Evolutionary conservation across 768 basidiomycete genomes (phyloP).

Genomic region (Jaapia argillacea): DNA sequence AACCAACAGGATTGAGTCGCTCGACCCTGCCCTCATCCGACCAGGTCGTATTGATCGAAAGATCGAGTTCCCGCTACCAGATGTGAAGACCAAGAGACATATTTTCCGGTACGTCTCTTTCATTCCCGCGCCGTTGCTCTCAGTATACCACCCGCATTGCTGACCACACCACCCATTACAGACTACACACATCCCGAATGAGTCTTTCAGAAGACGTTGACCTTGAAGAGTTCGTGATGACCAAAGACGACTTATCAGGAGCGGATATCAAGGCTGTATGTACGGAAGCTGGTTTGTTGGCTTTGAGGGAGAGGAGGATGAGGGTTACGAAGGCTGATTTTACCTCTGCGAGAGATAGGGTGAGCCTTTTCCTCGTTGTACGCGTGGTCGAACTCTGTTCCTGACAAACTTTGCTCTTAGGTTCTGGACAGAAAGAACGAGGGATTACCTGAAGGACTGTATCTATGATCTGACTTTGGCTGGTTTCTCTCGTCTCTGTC

Average conservation of each 20-base stretch:
- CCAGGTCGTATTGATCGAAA: slow-evolving; percentile 98
- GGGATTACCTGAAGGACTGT: slow-evolving; percentile 85
- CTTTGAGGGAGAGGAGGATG: slow-evolving; percentile 91
- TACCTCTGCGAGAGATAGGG: slow-evolving; percentile 88
- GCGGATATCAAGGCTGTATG: slow-evolving; percentile 99
- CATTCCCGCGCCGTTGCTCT: background rate
- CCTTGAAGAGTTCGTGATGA: slow-evolving; percentile 90
- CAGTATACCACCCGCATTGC: slow-evolving; percentile 7
- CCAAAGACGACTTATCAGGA: slow-evolving; percentile 92
- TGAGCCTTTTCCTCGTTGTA: slow-evolving; percentile 18
- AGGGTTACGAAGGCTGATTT: slow-evolving; percentile 89
- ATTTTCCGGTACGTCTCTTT: slow-evolving; percentile 70
- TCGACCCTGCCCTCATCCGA: slow-evolving; percentile 96
- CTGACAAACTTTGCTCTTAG: slow-evolving; percentile 23
- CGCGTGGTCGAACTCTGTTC: slow-evolving; percentile 2
- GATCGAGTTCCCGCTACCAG: slow-evolving; percentile 96
- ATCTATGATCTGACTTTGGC: slow-evolving; percentile 53
- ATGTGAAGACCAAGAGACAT: slow-evolving; percentile 97
- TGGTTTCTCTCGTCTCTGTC: no score
- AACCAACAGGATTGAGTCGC: slow-evolving; percentile 93
- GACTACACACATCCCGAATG: slow-evolving; percentile 93
- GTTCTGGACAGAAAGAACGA: slow-evolving; percentile 96
- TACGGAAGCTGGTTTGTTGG: slow-evolving; percentile 95
- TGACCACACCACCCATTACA: slow-evolving; percentile 17
- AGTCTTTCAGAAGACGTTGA: slow-evolving; percentile 81